phyloP scores from a whole-genome alignment of 208 protist genomes.

The Eutreptiella sp. region DNA sequence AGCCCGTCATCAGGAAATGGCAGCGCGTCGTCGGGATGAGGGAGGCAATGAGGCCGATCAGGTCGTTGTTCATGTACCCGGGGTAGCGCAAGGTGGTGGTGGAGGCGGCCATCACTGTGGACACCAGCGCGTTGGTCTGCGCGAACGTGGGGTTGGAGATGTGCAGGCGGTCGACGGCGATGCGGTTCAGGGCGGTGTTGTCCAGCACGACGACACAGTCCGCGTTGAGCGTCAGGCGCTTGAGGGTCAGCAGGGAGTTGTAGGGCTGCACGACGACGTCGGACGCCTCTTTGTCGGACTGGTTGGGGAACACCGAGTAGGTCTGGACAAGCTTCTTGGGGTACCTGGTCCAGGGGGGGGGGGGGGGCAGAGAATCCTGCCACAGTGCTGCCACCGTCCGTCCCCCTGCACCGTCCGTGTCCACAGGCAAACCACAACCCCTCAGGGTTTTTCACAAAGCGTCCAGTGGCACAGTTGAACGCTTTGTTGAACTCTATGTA shows the following conservation, averaged over 20 bases:
- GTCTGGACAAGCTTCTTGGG: constrained; percentile 98
- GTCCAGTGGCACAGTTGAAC: too few species aligned
- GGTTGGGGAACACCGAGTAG: constrained; percentile 97
- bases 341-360: too few species aligned
- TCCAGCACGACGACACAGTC: constrained; percentile 98
- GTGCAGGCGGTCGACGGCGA: constrained; percentile 92
- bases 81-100: constrained; percentile 98
- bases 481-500: too few species aligned
- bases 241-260: constrained; percentile 98
- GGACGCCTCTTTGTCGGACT: constrained; percentile 57
- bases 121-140: constrained; percentile 96
- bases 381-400: too few species aligned
- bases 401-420: too few species aligned
- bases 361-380: too few species aligned
- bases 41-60: constrained; percentile 92
- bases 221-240: constrained; percentile 92
- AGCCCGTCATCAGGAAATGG: constrained; percentile 98
- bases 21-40: constrained; percentile 98
- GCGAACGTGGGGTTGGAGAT: constrained; percentile 86
- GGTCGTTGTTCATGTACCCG: constrained; percentile 95
- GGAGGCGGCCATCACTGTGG: constrained; percentile 97
- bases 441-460: too few species aligned
- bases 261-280: constrained; percentile 99
- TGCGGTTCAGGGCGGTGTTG: constrained; percentile 97
- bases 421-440: too few species aligned